Conservation (phyloP, 2,329 filamentous ascomycete species). For the Colletotrichum sidae region DNA sequence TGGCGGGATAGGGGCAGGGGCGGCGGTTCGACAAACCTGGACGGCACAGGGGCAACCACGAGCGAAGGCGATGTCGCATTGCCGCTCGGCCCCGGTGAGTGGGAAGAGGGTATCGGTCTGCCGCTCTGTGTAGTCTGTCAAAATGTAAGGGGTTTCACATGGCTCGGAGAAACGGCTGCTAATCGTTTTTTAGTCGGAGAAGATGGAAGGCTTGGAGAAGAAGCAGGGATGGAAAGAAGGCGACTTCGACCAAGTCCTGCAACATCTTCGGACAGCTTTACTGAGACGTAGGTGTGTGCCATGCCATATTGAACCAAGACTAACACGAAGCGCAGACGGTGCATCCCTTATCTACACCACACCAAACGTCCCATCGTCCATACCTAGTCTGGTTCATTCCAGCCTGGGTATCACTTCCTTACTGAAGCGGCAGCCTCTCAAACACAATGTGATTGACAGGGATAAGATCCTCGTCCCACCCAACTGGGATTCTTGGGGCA, state of each 20-base stretch:
- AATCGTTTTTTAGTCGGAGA: slow-evolving; percentile 72
- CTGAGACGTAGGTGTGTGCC: slow-evolving; percentile 75
- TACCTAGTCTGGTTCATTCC: slow-evolving; percentile 85
- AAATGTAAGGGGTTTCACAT: slow-evolving; percentile 70
- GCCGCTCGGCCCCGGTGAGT: slow-evolving; percentile 88
- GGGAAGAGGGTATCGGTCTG: slow-evolving; percentile 89
- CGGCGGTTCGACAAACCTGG: slow-evolving; percentile 70
- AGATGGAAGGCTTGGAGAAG: slow-evolving; percentile 90
- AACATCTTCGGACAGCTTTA: slow-evolving; percentile 89
- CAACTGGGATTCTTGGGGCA: slow-evolving; percentile 99
- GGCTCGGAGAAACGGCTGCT: slow-evolving; percentile 26
- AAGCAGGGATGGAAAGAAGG: slow-evolving; percentile 95
- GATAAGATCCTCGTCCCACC: slow-evolving; percentile 95
- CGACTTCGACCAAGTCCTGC: slow-evolving; percentile 94
- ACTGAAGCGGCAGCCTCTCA: slow-evolving; percentile 81
- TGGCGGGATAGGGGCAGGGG: slow-evolving; percentile 83
- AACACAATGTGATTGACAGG: slow-evolving; percentile 91
- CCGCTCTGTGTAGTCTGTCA: slow-evolving; percentile 96
- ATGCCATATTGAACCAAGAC: slow-evolving; percentile 24
- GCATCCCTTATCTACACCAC: slow-evolving; percentile 88
- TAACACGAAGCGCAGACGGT: slow-evolving; percentile 68
- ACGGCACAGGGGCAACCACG: slow-evolving; percentile 69
- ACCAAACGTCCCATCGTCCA: slow-evolving; percentile 78
- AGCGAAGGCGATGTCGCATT: slow-evolving; percentile 76
- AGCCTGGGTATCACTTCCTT: slow-evolving; percentile 88